Evolutionary conservation across 2,329 filamentous ascomycete genomes (phyloP).

Genomic region (Cercospora sp.): DNA sequence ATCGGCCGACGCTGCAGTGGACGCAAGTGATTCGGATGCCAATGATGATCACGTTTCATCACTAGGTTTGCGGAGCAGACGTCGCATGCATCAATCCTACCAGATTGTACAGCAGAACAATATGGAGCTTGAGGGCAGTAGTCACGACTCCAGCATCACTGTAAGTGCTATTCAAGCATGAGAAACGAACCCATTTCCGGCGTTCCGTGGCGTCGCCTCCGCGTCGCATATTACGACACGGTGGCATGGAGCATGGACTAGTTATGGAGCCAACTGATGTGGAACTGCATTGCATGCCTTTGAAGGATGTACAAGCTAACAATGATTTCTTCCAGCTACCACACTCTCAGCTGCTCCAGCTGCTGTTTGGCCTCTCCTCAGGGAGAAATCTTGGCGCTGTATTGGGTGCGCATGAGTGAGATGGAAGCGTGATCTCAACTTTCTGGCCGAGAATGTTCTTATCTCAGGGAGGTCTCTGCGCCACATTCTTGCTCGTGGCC

Average conservation of each 20-base stretch:
- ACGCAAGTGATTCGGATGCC: conserved; percentile 25
- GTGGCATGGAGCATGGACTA: neutral
- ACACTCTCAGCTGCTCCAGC: conserved; percentile 31
- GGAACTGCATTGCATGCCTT: neutral
- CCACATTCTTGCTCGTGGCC: neutral
- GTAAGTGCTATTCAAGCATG: conserved; percentile 29
- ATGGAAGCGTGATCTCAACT: neutral
- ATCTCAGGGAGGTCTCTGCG: neutral
- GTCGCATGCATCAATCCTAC: conserved; percentile 61
- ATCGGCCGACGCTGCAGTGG: conserved; percentile 36
- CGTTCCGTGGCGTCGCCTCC: neutral
- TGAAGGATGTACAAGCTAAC: neutral
- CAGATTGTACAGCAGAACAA: conserved; percentile 65
- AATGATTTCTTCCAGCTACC: conserved; percentile 26
- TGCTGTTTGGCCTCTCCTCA: conserved; percentile 28
- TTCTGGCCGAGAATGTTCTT: neutral
- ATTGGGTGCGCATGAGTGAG: neutral
- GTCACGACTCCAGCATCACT: conserved; percentile 59
- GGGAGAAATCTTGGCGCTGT: neutral
- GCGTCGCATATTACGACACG: neutral
- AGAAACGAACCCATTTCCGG: neutral
- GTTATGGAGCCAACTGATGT: neutral
- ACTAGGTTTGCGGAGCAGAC: conserved; percentile 56
- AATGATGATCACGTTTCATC: conserved; percentile 43
- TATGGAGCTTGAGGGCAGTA: conserved; percentile 58